Evolutionary conservation across 371 early-diverging fungal species (phyloP).

Genomic region (Parasitella parasitica): DNA sequence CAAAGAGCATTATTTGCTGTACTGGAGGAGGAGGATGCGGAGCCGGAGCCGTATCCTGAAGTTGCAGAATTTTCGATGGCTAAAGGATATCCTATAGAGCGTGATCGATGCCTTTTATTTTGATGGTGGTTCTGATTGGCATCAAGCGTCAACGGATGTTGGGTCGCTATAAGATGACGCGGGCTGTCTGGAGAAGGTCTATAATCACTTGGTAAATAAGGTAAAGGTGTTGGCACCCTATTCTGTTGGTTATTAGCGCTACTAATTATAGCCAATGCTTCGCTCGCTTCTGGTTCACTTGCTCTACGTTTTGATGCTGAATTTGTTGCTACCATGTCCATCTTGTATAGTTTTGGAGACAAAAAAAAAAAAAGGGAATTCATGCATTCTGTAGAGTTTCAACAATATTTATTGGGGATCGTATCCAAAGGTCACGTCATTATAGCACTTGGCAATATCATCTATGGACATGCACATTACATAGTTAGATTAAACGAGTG

Average conservation of each 20-base stretch:
- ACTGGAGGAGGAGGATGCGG: neutral
- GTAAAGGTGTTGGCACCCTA: constrained; percentile 48
- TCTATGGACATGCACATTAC: no score
- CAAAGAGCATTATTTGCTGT: neutral
- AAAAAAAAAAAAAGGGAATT: neutral
- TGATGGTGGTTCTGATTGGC: neutral
- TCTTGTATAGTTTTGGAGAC: neutral
- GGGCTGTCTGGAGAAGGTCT: constrained; percentile 39
- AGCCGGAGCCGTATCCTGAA: neutral
- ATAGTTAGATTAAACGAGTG: no score
- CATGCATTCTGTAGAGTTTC: neutral
- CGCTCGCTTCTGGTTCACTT: constrained; percentile 34
- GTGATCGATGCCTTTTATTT: constrained; percentile 27
- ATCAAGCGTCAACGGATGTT: neutral
- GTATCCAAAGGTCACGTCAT: no score
- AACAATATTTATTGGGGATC: no score
- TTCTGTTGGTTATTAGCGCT: neutral
- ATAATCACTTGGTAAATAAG: constrained; percentile 46
- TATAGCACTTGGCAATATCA: no score
- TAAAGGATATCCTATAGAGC: constrained; percentile 26
- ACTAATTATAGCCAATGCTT: constrained; percentile 32
- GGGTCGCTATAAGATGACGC: constrained; percentile 27
- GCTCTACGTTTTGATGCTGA: constrained; percentile 23
- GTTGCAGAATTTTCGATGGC: constrained; percentile 4
- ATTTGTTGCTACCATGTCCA: neutral